Percentiles rank a stretch among this genome's conserved stretches.
Evolutionary conservation across 805 yeast genomes (phyloP).

Genomic region (Naumovozyma baii): DNA sequence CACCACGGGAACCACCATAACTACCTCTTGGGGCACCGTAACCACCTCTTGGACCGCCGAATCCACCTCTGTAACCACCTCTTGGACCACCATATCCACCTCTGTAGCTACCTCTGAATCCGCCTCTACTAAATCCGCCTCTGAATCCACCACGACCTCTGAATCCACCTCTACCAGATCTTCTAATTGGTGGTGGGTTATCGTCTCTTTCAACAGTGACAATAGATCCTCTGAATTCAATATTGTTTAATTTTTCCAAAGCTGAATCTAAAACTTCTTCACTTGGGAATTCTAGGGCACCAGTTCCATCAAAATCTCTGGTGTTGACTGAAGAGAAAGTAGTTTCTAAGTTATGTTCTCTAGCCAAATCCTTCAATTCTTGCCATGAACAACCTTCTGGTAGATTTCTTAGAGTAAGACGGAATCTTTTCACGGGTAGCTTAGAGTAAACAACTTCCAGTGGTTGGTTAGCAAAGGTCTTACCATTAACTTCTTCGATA

Average conservation of each 20-base stretch:
- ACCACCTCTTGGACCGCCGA: constrained; percentile 38
- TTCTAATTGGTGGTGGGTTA: constrained; percentile 41
- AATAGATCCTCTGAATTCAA: constrained; percentile 59
- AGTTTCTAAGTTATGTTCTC: constrained; percentile 62
- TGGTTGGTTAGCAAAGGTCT: constrained; percentile 48
- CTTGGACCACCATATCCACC: constrained; percentile 28
- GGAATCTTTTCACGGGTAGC: constrained; percentile 55
- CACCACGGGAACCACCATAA: constrained; percentile 35
- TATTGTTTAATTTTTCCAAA: constrained; percentile 59
- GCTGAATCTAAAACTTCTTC: constrained; percentile 73
- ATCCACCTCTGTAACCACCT: constrained; percentile 32
- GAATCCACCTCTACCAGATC: constrained; percentile 39
- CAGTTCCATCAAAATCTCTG: constrained; percentile 39
- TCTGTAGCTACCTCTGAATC: constrained; percentile 33
- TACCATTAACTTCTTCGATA: constrained; percentile 66
- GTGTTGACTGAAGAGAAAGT: constrained; percentile 44
- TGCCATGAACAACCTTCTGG: constrained; percentile 81
- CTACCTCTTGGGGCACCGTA: constrained; percentile 34
- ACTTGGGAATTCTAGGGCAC: constrained; percentile 40
- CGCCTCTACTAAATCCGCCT: constrained; percentile 38
- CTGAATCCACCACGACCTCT: constrained; percentile 41
- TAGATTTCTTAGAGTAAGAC: constrained; percentile 59
- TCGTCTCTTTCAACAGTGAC: constrained; percentile 72
- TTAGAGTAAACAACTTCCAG: constrained; percentile 36
- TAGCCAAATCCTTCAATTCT: constrained; percentile 80